These are phyloP conservation scores for Pyrenophora teres DNA, from an alignment of 2,329 filamentous ascomycete species.

Conservation along the genomic window DNA sequence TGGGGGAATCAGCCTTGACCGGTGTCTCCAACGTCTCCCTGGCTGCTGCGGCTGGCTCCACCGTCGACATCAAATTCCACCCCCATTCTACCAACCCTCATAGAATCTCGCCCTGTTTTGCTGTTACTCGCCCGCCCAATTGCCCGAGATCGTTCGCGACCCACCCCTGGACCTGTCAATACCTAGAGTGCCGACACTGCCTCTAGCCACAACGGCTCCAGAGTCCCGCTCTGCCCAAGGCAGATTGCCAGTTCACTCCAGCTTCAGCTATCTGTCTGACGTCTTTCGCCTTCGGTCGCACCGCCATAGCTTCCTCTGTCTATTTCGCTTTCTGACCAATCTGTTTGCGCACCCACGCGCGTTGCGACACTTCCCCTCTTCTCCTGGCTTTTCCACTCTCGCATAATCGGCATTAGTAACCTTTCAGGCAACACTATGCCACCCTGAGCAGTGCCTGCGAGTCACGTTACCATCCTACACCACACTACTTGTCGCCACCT, in stretches of 20 bases:
- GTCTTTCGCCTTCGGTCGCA: slow-evolving; percentile 26
- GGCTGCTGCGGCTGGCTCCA: slow-evolving; percentile 38
- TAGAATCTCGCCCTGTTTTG: slow-evolving; percentile 19
- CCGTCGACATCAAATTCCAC: slow-evolving; percentile 28
- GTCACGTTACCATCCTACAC: slow-evolving; percentile 38
- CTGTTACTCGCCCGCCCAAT: slow-evolving; percentile 31
- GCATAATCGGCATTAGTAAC: slow-evolving; percentile 23
- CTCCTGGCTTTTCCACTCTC: slow-evolving; percentile 20
- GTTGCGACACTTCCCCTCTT: slow-evolving; percentile 20
- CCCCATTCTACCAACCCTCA: slow-evolving; percentile 30
- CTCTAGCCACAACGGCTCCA: slow-evolving; percentile 36
- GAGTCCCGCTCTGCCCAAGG: slow-evolving; percentile 36
- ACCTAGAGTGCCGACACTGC: slow-evolving; percentile 38
- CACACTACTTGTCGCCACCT: slow-evolving; percentile 11
- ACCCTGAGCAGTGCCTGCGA: slow-evolving; percentile 33
- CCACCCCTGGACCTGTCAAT: slow-evolving; percentile 33
- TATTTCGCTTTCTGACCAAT: slow-evolving; percentile 18
- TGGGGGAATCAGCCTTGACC: slow-evolving; percentile 46
- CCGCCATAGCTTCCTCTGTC: slow-evolving; percentile 30
- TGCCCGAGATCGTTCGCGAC: slow-evolving; percentile 24
- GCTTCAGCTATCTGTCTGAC: slow-evolving; percentile 23
- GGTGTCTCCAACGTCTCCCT: slow-evolving; percentile 35
- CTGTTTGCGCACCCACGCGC: slow-evolving; percentile 19
- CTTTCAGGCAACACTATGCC: slow-evolving; percentile 42
- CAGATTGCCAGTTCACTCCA: slow-evolving; percentile 38